Evolutionary conservation across 495 filamentous ascomycete species (phyloP).

Genomic region (Penicillium goetzii): DNA sequence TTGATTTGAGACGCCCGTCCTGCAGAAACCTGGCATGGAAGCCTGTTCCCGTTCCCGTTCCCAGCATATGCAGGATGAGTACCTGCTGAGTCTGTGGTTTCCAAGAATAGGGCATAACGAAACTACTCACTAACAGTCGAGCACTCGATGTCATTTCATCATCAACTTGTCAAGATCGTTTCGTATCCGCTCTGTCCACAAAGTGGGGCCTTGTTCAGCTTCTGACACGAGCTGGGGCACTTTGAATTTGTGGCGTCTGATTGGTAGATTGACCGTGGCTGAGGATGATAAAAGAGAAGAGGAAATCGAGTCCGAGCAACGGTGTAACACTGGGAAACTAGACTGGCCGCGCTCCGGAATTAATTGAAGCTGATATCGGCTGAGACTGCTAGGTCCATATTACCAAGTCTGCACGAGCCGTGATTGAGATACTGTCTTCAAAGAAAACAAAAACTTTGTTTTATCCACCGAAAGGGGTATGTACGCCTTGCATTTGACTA

Average conservation of each 20-base stretch:
- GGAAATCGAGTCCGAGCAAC: constrained; percentile 6
- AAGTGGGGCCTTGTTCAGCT: constrained; percentile 29
- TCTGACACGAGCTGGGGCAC: constrained; percentile 18
- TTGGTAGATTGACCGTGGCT: constrained; percentile 9
- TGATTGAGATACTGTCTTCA: background rate
- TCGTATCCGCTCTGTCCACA: background rate
- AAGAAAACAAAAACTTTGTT: background rate
- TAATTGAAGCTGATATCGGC: constrained; percentile 23
- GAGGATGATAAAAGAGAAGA: background rate
- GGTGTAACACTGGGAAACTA: constrained; percentile 3
- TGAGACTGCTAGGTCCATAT: constrained; percentile 4
- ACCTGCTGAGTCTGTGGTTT: constrained; percentile 12
- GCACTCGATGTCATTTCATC: background rate
- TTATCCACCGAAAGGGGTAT: constrained; percentile 32
- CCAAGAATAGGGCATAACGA: constrained; percentile 19
- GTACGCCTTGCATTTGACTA: constrained; percentile 40
- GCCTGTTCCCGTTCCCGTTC: background rate
- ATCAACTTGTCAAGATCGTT: background rate
- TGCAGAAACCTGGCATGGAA: constrained; percentile 17
- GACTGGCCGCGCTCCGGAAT: background rate
- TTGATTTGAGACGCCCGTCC: background rate
- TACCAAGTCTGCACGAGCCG: background rate
- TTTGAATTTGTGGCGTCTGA: background rate
- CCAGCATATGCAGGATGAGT: constrained; percentile 16
- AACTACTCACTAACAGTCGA: background rate